Evolutionary conservation across 345 rosid species (phyloP).

Genomic region (Cochlearia excelsa): DNA sequence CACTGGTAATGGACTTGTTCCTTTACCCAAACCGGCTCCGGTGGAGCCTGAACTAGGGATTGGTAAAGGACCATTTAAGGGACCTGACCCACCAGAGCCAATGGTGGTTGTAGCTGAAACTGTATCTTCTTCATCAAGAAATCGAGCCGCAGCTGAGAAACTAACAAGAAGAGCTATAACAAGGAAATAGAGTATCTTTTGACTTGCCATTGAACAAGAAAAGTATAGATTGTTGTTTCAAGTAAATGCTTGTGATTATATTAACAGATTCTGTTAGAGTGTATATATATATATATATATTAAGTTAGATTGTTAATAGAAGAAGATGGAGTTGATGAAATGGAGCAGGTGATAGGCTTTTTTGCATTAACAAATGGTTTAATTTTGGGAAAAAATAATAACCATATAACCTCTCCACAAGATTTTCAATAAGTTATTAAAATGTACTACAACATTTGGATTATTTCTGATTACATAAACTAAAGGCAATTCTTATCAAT

Average conservation of each 20-base stretch:
- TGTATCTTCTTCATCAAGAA: slow-evolving; percentile 43
- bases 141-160: slow-evolving; percentile 35
- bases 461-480: too few species aligned
- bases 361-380: slow-evolving; percentile 25
- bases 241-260: slow-evolving; percentile 17
- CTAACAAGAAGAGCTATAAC: slow-evolving; percentile 38
- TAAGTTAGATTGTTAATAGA: neutral
- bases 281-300: too few species aligned
- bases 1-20: too few species aligned
- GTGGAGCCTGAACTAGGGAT: slow-evolving; percentile 5
- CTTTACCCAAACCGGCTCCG: too few species aligned
- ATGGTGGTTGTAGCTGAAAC: slow-evolving; percentile 25
- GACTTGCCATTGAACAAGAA: slow-evolving; percentile 39
- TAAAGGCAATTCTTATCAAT: too few species aligned
- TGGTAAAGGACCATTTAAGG: slow-evolving; percentile 29
- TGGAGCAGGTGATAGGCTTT: slow-evolving; percentile 40
- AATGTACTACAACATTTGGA: too few species aligned
- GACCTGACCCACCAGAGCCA: slow-evolving; percentile 28
- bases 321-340: slow-evolving; percentile 29
- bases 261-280: neutral
- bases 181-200: slow-evolving; percentile 17
- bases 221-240: slow-evolving; percentile 10
- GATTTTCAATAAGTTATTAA: too few species aligned
- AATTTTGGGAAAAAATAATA: slow-evolving; percentile 28
- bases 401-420: too few species aligned